These are phyloP conservation scores for Lactifluus rugatus DNA, from an alignment of 768 basidiomycete genomes.

Conservation along the genomic window DNA sequence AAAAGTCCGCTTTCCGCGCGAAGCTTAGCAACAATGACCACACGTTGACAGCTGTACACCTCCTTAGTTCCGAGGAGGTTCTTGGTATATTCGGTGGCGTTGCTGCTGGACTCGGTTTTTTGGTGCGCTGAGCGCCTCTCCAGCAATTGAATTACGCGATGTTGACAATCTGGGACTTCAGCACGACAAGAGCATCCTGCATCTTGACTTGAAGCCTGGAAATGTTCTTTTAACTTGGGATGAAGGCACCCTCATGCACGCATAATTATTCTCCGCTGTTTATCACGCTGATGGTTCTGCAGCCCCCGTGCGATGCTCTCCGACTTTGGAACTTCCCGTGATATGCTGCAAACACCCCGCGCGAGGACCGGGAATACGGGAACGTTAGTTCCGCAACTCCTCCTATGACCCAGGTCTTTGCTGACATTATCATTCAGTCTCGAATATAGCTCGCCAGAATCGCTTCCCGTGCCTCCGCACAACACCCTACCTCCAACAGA, in stretches of 20 bases:
- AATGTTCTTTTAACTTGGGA: constrained; percentile 92
- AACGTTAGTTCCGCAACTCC: constrained; percentile 47
- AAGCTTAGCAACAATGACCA: constrained; percentile 34
- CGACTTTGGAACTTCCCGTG: constrained; percentile 91
- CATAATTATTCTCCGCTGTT: neutral
- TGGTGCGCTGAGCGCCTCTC: constrained; percentile 42
- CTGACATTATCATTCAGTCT: constrained; percentile 7
- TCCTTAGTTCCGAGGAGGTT: constrained; percentile 80
- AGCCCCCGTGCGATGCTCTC: constrained; percentile 93
- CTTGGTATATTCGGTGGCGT: constrained; percentile 75
- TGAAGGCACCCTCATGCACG: constrained; percentile 72
- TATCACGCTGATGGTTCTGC: neutral
- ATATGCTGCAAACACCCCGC: constrained; percentile 65
- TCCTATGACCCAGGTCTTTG: neutral
- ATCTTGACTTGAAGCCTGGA: constrained; percentile 89
- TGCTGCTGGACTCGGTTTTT: constrained; percentile 74
- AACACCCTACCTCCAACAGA: constrained; percentile 63
- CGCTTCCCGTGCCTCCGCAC: constrained; percentile 56
- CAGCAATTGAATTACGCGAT: too few species aligned
- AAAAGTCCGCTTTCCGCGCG: constrained; percentile 49
- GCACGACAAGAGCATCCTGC: constrained; percentile 80
- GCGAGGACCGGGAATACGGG: constrained; percentile 88
- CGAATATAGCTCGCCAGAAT: constrained; percentile 48
- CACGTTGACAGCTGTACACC: constrained; percentile 67
- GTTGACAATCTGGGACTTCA: constrained; percentile 24